Evolutionary conservation across 2,329 filamentous ascomycete species (phyloP).

Genomic region (Corinectria fuckeliana): DNA sequence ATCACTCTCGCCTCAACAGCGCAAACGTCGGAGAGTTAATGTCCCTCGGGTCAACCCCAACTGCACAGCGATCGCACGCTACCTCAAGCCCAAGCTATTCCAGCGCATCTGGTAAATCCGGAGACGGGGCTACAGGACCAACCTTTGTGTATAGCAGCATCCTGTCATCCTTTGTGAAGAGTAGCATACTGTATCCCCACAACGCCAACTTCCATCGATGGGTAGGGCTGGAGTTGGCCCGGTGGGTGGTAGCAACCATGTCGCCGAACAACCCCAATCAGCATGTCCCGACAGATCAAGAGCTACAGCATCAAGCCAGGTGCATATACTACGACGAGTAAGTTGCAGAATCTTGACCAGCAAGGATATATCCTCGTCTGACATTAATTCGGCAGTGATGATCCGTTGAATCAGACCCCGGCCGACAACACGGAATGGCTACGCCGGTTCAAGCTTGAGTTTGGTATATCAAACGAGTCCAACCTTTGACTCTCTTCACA

Average conservation of each 20-base stretch:
- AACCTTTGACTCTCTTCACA: too few relatives aligned
- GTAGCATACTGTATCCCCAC: background rate
- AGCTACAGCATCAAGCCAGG: conserved; percentile 20
- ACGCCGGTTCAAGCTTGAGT: background rate
- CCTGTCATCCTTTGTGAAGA: too few relatives aligned
- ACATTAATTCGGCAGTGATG: background rate
- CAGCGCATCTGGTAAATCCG: background rate
- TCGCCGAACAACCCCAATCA: conserved; percentile 23
- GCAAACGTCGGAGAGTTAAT: background rate
- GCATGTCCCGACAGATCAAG: conserved; percentile 21
- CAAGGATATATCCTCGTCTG: too few relatives aligned
- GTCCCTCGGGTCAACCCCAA: background rate
- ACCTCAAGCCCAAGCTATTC: background rate
- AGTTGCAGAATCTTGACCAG: background rate
- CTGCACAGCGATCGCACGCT: background rate
- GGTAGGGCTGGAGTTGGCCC: conserved; percentile 14
- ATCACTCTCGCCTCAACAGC: background rate
- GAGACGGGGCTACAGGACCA: background rate
- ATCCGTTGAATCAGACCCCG: background rate
- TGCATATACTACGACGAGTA: conserved; percentile 18
- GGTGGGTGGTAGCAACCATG: conserved; percentile 22
- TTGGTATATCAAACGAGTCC: background rate
- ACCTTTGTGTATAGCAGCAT: too few relatives aligned
- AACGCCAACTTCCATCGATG: conserved; percentile 12
- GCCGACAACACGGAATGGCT: background rate